These are phyloP conservation scores for Diaporthe capsici DNA, from an alignment of 2,329 filamentous ascomycete genomes.

Conservation along the genomic window DNA sequence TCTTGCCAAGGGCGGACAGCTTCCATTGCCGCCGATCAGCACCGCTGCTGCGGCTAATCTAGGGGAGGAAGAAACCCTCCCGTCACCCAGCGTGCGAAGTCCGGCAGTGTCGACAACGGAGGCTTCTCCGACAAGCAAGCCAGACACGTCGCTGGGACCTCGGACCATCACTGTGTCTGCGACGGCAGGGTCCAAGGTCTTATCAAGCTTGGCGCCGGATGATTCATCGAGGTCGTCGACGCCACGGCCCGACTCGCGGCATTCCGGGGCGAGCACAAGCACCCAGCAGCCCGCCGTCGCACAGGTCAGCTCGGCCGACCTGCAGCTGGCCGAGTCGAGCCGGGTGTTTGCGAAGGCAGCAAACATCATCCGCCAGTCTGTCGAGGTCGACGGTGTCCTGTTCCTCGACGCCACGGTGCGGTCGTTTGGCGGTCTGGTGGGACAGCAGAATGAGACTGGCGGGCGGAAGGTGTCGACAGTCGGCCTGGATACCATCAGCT, in stretches of 20 bases:
- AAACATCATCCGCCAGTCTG: constrained; percentile 58
- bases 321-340: constrained; percentile 38
- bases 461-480: constrained; percentile 31
- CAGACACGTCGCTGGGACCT: constrained; percentile 9
- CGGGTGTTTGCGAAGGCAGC: constrained; percentile 50
- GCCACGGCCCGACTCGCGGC: constrained; percentile 35
- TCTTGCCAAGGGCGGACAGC: not conserved
- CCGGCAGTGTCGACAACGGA: constrained; percentile 6
- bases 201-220: constrained; percentile 19
- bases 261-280: constrained; percentile 33
- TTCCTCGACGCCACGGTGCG: constrained; percentile 53
- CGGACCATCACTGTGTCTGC: not conserved
- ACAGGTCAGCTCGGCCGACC: constrained; percentile 40
- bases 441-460: constrained; percentile 34
- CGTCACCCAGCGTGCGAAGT: constrained; percentile 5
- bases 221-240: constrained; percentile 38
- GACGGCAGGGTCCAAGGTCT: not conserved
- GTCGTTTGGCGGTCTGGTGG: constrained; percentile 48
- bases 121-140: not conserved
- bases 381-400: constrained; percentile 57
- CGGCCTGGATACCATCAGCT: constrained; percentile 36
- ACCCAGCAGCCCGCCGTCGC: constrained; percentile 33
- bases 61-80: not conserved
- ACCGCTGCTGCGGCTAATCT: not conserved
- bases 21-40: constrained; percentile 1